Evolutionary conservation across 495 filamentous ascomycete species (phyloP).

Genomic region (Achaetomiella virescens): DNA sequence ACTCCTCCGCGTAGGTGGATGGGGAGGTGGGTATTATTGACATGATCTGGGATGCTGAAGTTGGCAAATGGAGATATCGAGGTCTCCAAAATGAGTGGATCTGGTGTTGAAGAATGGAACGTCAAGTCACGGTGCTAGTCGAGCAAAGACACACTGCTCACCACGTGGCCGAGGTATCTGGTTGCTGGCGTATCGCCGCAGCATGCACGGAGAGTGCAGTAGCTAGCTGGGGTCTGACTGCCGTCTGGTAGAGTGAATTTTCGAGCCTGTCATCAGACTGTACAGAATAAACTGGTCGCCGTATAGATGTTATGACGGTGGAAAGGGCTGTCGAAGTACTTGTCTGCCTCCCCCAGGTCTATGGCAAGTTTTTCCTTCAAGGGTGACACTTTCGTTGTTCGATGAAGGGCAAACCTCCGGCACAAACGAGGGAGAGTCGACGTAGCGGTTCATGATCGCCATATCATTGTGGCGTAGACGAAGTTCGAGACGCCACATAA

Average conservation of each 20-base stretch:
- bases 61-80: neutral
- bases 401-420: neutral
- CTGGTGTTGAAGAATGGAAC: neutral
- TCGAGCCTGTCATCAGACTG: neutral
- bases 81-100: neutral
- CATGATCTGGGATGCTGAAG: neutral
- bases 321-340: slow-evolving; percentile 1
- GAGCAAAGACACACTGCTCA: no score
- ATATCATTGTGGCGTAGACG: neutral
- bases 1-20: neutral
- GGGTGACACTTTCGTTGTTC: neutral
- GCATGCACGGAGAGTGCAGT: no score
- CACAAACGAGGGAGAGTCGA: neutral
- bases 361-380: neutral
- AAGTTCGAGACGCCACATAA: neutral
- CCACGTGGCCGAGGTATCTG: no score
- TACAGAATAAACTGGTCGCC: slow-evolving; percentile 10
- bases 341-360: neutral
- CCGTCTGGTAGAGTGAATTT: no score
- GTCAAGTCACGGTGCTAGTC: neutral
- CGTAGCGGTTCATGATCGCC: neutral
- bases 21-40: neutral
- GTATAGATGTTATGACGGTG: slow-evolving; percentile 3
- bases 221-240: no score
- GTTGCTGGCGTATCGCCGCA: no score